phyloP scores from a whole-genome alignment of 2,329 filamentous ascomycete species.

The Sordariomycetes sp. region DNA sequence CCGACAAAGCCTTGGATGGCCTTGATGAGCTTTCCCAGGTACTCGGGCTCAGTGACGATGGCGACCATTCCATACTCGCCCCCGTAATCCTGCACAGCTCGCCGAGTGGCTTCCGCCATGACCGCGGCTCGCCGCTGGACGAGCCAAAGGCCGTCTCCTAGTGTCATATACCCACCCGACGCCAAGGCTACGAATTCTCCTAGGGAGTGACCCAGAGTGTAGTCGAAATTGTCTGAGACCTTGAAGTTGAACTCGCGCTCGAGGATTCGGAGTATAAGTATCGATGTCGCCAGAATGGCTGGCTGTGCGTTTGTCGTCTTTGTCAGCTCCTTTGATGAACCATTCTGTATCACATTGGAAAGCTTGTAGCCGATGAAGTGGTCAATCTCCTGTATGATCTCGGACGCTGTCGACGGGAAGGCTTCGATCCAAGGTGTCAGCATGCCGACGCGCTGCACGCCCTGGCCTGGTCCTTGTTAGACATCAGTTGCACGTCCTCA shows the following conservation, averaged over 20 bases:
- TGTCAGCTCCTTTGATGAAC: constrained; percentile 69
- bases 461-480: constrained; percentile 53
- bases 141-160: constrained; percentile 68
- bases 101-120: constrained; percentile 69
- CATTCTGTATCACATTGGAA: constrained; percentile 68
- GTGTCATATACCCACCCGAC: constrained; percentile 69
- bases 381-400: constrained; percentile 83
- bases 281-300: constrained; percentile 90
- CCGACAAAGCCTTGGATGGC: constrained; percentile 75
- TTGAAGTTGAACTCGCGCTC: constrained; percentile 78
- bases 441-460: constrained; percentile 86
- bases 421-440: constrained; percentile 74
- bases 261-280: constrained; percentile 80
- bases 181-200: constrained; percentile 91
- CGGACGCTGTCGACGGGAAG: constrained; percentile 68
- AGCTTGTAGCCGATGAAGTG: constrained; percentile 64
- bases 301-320: constrained; percentile 84
- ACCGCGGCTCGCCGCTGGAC: constrained; percentile 70
- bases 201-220: constrained; percentile 81
- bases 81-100: constrained; percentile 56
- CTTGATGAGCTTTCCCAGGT: constrained; percentile 58
- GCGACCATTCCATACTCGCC: constrained; percentile 93
- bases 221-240: constrained; percentile 61
- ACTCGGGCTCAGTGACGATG: constrained; percentile 75
- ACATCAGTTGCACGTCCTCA: too few species aligned